Percentiles rank a stretch among this genome's conserved stretches.
These are phyloP conservation scores for Phytophthora hybrid DNA, from an alignment of 352 stramenopile species.

Conservation along the genomic window DNA sequence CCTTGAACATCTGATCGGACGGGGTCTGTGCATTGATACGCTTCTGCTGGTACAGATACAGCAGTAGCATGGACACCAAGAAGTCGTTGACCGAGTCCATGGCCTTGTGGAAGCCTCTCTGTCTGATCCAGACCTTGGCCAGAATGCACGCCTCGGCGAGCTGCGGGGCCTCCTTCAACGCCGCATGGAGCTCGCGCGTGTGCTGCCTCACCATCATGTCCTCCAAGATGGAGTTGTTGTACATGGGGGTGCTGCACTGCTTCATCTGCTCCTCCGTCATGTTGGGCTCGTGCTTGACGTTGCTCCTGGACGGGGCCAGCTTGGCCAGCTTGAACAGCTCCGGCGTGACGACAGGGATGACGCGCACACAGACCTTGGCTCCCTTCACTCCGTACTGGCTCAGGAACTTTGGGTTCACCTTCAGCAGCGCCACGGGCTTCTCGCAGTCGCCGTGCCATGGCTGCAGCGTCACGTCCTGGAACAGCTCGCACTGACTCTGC, in stretches of 20 bases:
- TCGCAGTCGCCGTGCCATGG: constrained; percentile 81
- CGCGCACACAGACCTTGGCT: constrained; percentile 60
- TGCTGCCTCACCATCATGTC: constrained; percentile 89
- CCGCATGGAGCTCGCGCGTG: constrained; percentile 81
- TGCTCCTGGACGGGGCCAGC: constrained; percentile 82
- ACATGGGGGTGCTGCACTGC: constrained; percentile 79
- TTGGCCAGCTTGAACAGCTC: constrained; percentile 87
- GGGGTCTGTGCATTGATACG: constrained; percentile 72
- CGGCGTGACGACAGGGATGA: constrained; percentile 75
- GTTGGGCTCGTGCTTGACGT: constrained; percentile 80
- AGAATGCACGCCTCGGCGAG: constrained; percentile 86
- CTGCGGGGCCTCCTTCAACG: constrained; percentile 65
- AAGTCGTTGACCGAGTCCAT: constrained; percentile 90
- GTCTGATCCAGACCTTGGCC: constrained; percentile 89
- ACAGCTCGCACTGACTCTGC: constrained; percentile 49
- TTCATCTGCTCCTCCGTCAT: constrained; percentile 81
- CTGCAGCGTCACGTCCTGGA: constrained; percentile 65
- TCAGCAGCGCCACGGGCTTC: constrained; percentile 78
- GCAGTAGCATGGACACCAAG: constrained; percentile 82
- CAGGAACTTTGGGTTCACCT: constrained; percentile 52
- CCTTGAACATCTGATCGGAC: constrained; percentile 89
- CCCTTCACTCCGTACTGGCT: constrained; percentile 60
- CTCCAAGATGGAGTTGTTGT: constrained; percentile 93
- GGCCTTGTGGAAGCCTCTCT: constrained; percentile 79
- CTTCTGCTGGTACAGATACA: constrained; percentile 84